Evolutionary conservation across 139 green algal species (phyloP).

Genomic region (Ulvella scutata): DNA sequence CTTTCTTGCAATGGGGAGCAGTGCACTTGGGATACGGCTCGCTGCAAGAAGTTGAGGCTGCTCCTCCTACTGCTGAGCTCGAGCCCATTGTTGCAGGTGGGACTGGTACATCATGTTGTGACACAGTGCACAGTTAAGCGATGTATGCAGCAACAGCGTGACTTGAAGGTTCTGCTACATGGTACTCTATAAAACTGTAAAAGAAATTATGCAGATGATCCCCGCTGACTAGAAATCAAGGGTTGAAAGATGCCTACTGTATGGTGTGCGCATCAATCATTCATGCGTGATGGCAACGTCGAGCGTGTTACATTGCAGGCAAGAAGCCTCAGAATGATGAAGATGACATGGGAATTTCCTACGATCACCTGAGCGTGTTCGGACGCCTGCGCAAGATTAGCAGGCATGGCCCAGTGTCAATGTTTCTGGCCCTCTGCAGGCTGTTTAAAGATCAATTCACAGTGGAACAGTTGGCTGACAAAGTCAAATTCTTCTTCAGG

Average conservation of each 20-base stretch:
- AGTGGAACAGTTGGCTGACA: constrained; percentile 32
- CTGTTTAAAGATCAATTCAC: constrained; percentile 32
- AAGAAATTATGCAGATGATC: too few species aligned
- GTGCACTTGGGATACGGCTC: constrained; percentile 56
- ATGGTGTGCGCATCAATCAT: too few species aligned
- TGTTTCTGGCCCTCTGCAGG: constrained; percentile 49
- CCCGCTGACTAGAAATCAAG: too few species aligned
- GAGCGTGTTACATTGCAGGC: neutral
- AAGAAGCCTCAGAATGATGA: constrained; percentile 60
- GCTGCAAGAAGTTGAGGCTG: constrained; percentile 58
- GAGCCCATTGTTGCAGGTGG: constrained; percentile 54
- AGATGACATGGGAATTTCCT: constrained; percentile 91
- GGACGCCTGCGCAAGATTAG: constrained; percentile 77
- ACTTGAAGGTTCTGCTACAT: too few species aligned
- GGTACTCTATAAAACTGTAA: too few species aligned
- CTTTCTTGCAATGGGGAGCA: constrained; percentile 71
- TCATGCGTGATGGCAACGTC: too few species aligned
- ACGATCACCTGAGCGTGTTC: constrained; percentile 82
- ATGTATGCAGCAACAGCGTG: neutral
- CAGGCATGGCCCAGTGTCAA: constrained; percentile 72
- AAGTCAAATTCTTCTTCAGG: constrained; percentile 91
- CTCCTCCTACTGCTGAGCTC: constrained; percentile 87
- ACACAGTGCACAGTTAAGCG: neutral
- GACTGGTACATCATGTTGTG: neutral
- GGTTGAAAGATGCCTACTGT: too few species aligned